Percentiles rank a stretch among this genome's conserved stretches.
phyloP scores from a whole-genome alignment of 163 green algal genomes.

The Prototheca cutis region DNA sequence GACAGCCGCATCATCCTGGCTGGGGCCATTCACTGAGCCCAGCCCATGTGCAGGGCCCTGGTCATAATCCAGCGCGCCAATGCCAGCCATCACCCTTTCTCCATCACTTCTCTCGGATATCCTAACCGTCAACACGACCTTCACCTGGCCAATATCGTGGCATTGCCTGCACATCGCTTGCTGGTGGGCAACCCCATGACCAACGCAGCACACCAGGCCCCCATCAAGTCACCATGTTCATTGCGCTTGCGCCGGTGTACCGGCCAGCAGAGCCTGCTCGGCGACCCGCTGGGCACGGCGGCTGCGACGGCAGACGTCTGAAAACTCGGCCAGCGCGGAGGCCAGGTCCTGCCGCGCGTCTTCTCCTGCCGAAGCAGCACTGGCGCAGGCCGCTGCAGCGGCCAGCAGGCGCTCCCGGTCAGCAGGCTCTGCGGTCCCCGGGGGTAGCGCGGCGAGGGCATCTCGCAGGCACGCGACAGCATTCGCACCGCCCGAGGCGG shows the following conservation, averaged over 20 bases:
- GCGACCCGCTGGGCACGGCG: conserved; percentile 28
- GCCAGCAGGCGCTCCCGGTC: conserved; percentile 12
- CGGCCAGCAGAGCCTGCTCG: conserved; percentile 30
- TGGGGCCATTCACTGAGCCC: too few relatives aligned
- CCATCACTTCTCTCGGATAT: too few relatives aligned
- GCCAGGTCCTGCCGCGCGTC: not conserved
- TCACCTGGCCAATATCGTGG: too few relatives aligned
- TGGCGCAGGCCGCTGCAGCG: not conserved
- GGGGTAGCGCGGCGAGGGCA: conserved; percentile 34
- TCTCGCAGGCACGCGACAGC: conserved; percentile 6
- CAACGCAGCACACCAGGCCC: not conserved
- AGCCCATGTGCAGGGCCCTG: too few relatives aligned
- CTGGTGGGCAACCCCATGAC: too few relatives aligned
- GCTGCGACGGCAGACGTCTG: conserved; percentile 52
- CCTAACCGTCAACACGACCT: too few relatives aligned
- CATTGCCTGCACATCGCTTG: too few relatives aligned
- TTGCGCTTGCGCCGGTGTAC: too few relatives aligned
- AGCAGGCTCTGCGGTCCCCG: conserved; percentile 3
- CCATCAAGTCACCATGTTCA: too few relatives aligned
- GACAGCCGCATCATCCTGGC: too few relatives aligned
- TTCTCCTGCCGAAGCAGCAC: not conserved
- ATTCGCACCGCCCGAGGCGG: conserved; percentile 12
- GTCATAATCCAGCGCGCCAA: too few relatives aligned
- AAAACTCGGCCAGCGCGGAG: conserved; percentile 39
- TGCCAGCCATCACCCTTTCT: too few relatives aligned